A percentile compares a stretch with the other conserved stretches of the same genome.
phyloP scores from a whole-genome alignment of 805 yeast genomes.

The Vanderwaltozyma yarrowii region DNA sequence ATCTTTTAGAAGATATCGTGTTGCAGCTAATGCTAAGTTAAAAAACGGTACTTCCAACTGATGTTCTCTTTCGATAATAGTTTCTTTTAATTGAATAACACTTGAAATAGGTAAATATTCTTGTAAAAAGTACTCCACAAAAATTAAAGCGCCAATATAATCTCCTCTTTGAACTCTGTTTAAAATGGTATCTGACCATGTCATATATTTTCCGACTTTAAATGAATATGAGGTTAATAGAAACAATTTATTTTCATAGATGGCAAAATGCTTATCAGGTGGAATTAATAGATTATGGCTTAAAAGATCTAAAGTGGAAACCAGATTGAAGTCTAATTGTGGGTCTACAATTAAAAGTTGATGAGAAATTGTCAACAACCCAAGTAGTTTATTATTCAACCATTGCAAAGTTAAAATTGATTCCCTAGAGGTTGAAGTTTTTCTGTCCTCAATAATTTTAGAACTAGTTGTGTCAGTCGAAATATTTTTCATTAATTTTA shows the following conservation, averaged over 20 bases:
- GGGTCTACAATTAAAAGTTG: constrained; percentile 15
- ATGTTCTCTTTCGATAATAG: constrained; percentile 8
- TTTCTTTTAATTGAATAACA: constrained; percentile 10
- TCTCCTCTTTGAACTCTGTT: constrained; percentile 22
- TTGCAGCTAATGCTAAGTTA: constrained; percentile 23
- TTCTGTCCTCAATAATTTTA: background rate
- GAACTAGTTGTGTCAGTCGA: background rate
- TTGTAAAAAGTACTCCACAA: constrained; percentile 13
- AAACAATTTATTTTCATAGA: constrained; percentile 12
- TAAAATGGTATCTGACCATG: constrained; percentile 27
- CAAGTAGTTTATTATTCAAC: constrained; percentile 14
- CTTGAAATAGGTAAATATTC: constrained; percentile 10
- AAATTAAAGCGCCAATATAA: constrained; percentile 20
- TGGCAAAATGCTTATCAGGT: constrained; percentile 15
- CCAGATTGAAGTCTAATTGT: constrained; percentile 2
- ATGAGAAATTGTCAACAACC: constrained; percentile 21
- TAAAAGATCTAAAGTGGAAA: constrained; percentile 16
- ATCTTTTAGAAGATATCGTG: constrained; percentile 16
- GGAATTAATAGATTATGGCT: constrained; percentile 21
- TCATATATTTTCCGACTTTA: constrained; percentile 19
- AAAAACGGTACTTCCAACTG: constrained; percentile 24
- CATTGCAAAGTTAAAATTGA: constrained; percentile 17
- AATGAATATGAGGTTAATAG: constrained; percentile 20
- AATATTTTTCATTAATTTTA: background rate
- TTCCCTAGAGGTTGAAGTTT: constrained; percentile 4